phyloP scores from a whole-genome alignment of 106 monocot species.

The Allium sativum region DNA sequence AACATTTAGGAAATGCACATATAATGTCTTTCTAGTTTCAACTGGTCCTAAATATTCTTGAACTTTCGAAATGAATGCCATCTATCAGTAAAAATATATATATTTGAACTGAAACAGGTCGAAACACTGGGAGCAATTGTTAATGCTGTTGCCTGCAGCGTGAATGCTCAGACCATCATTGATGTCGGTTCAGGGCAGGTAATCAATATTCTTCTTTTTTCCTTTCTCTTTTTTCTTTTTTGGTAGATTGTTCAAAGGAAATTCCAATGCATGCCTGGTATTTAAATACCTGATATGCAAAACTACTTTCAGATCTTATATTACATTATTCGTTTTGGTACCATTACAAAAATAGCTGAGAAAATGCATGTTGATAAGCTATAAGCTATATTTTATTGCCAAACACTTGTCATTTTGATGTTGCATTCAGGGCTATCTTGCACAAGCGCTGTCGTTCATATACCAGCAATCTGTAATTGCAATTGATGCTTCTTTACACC shows the following conservation, averaged over 20 bases:
- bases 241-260: not conserved
- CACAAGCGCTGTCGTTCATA: conserved; percentile 83
- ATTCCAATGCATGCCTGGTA: not conserved
- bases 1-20: too few relatives aligned
- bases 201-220: not conserved
- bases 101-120: conserved; percentile 33
- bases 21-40: too few relatives aligned
- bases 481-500: conserved; percentile 93
- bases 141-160: conserved; percentile 30
- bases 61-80: not conserved
- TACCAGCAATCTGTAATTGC: conserved; percentile 77
- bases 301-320: not conserved
- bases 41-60: not conserved
- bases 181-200: conserved; percentile 99
- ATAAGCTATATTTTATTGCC: not conserved
- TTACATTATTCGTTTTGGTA: conserved; percentile 1
- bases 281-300: not conserved
- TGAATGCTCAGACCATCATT: conserved; percentile 57
- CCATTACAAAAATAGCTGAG: conserved; percentile 2
- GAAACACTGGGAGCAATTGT: conserved; percentile 60
- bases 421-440: conserved; percentile 78
- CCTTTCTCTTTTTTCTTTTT: not conserved
- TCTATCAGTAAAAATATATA: not conserved
- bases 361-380: not conserved
- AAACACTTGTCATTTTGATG: conserved; percentile 3